Percentiles rank a stretch among this genome's conserved stretches.
Conservation (phyloP, 2,329 filamentous ascomycete genomes). For the Podosphaera xanthii region DNA sequence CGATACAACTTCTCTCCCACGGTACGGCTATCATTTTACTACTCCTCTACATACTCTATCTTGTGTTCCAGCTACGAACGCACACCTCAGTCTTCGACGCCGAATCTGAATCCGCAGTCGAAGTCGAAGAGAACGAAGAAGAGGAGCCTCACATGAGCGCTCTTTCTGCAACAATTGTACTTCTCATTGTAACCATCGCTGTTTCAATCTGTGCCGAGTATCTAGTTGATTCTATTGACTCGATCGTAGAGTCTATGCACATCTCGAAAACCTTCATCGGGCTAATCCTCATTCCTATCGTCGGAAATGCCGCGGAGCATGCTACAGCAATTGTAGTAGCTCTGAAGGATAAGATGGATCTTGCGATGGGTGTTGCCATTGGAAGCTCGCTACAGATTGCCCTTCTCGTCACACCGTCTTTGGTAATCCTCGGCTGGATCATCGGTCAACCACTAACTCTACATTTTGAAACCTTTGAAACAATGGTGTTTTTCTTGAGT, state of each 20-base stretch:
- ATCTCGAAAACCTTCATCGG: constrained; percentile 68
- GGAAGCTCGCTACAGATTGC: constrained; percentile 69
- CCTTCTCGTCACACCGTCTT: constrained; percentile 55
- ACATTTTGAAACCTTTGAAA: constrained; percentile 63
- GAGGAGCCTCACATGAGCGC: constrained; percentile 8
- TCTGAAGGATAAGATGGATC: constrained; percentile 51
- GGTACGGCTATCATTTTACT: constrained; percentile 57
- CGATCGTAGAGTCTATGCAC: constrained; percentile 41
- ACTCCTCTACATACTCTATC: constrained; percentile 51
- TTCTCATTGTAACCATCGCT: constrained; percentile 45
- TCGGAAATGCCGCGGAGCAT: constrained; percentile 61
- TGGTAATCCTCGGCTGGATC: constrained; percentile 61
- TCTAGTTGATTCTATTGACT: constrained; percentile 53
- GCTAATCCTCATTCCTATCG: constrained; percentile 56
- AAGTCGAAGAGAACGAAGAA: constrained; percentile 4
- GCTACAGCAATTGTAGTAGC: constrained; percentile 64
- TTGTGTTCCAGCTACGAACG: constrained; percentile 56
- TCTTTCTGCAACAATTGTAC: constrained; percentile 22
- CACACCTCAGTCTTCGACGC: constrained; percentile 50
- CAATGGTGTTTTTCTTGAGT: constrained; percentile 53
- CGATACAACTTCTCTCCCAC: constrained; percentile 49
- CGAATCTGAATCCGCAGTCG: constrained; percentile 17
- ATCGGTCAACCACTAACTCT: constrained; percentile 47
- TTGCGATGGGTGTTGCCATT: constrained; percentile 60
- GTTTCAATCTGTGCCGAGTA: constrained; percentile 58